Evolutionary conservation across 352 stramenopile species (phyloP).

Genomic region (Globisporangium alternatum): DNA sequence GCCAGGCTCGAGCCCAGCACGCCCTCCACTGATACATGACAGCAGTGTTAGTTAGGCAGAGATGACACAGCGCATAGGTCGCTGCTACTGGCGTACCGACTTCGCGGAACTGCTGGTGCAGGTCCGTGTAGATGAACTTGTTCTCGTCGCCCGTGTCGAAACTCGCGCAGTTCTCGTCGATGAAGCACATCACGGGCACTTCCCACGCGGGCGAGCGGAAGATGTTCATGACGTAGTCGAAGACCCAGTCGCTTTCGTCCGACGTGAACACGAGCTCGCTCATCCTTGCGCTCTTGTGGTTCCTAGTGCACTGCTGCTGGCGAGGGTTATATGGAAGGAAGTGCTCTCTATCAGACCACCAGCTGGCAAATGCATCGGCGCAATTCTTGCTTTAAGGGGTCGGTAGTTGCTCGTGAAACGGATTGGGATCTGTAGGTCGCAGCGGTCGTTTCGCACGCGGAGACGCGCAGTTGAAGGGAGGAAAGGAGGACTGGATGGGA

Average conservation of each 20-base stretch:
- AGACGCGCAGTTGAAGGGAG: not conserved
- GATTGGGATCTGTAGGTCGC: not conserved
- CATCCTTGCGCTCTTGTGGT: conserved; percentile 7
- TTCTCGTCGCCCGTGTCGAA: conserved; percentile 90
- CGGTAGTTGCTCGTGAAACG: conserved; percentile 3
- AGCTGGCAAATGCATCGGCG: conserved; percentile 2
- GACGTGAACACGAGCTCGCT: conserved; percentile 39
- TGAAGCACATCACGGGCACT: conserved; percentile 86
- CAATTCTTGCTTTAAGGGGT: not conserved
- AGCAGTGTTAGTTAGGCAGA: not conserved
- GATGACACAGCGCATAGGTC: too few species aligned
- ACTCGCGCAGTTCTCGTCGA: conserved; percentile 86
- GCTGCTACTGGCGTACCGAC: conserved; percentile 23
- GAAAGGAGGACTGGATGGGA: not conserved
- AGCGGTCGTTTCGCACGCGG: not conserved
- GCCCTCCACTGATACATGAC: conserved; percentile 44
- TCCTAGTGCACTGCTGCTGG: not conserved
- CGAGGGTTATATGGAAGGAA: not conserved
- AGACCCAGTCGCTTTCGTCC: conserved; percentile 82
- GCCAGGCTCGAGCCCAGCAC: conserved; percentile 78
- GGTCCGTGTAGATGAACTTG: conserved; percentile 86
- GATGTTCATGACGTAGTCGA: conserved; percentile 88
- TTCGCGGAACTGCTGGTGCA: conserved; percentile 81
- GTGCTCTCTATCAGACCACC: not conserved
- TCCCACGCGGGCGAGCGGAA: conserved; percentile 88